Base-by-base conservation (phyloP, 2,329 filamentous ascomycete genomes). In the Aureobasidium vineae region DNA sequence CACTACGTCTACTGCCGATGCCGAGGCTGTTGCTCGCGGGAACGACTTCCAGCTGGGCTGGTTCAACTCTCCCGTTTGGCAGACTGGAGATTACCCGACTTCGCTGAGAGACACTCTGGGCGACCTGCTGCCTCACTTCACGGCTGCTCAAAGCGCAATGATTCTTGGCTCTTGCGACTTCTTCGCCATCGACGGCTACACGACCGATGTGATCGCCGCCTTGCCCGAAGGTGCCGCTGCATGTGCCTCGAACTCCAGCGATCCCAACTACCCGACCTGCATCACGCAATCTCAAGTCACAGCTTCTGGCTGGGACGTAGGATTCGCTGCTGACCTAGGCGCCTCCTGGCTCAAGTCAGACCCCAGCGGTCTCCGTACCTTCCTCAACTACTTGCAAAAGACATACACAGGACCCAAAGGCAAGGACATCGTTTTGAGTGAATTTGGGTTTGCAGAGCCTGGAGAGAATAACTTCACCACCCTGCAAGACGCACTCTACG, bases 101-200 rank as follows among this genome's bases (percentile, higher is more conserved):
- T 74, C 73, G 0, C 71, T 80, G 6, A 75, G 75, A 56, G 68
- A 73, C 23, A 75, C 77, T 54, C 70, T 79, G 5, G 71, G 70
- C 2, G 72, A 70, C 41, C 73, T 76, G 66, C 68, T 77, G 2
- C 71, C 71, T 0, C 66, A 68, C 11, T 79, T 77, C 60, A 77
- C 75, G 5, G 21, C 50, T 23, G n/a, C 50, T 5, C 50, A 53
- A 16, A 50, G 47, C 26, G 47, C 47, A 31, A 50, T 50, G 47
- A 50, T 50, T 7, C 47, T 50, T 50, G 56, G 56, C 15, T 72
- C 73, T 2, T 69, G 69, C 21, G 76, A 78, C 67, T 73, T 76
- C 65, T 77, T 75, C 67, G 75, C 74, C 26, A 73, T 76, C 66
- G 85, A 88, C 45, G 83, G 85, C 15, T 83, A 88, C 31, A 87